Conservation (phyloP, 768 basidiomycete species). For the Kwoniella shandongensis region DNA sequence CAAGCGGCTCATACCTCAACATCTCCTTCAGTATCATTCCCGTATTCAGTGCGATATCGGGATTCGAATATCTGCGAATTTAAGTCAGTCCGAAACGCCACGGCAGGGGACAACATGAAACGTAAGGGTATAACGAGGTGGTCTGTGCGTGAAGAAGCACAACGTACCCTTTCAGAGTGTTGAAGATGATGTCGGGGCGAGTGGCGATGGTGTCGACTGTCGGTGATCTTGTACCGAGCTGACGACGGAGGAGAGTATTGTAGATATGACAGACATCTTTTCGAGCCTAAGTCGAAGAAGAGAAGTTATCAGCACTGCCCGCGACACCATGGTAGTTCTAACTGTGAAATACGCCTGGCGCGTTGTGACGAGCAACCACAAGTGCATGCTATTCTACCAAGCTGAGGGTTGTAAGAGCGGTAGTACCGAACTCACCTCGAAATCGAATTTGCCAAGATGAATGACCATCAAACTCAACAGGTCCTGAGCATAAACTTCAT, state of each 20-base stretch:
- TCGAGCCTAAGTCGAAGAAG: conserved; percentile 49
- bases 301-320: neutral
- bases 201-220: conserved; percentile 88
- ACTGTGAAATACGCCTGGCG: neutral
- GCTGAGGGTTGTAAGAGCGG: too few relatives aligned
- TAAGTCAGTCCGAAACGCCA: too few relatives aligned
- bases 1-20: conserved; percentile 86
- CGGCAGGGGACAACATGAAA: too few relatives aligned
- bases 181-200: conserved; percentile 73
- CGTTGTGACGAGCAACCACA: too few relatives aligned
- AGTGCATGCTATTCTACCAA: too few relatives aligned
- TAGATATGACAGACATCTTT: conserved; percentile 58
- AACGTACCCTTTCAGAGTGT: conserved; percentile 68
- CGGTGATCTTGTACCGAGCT: conserved; percentile 92
- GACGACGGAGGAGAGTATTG: conserved; percentile 61
- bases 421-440: conserved; percentile 71
- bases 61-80: conserved; percentile 82
- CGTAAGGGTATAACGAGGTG: neutral
- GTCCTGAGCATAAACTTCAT: conserved; percentile 91
- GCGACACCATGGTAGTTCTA: neutral
- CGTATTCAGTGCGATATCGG: conserved; percentile 93
- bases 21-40: conserved; percentile 98
- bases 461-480: conserved; percentile 76
- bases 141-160: neutral
- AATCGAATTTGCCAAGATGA: conserved; percentile 83